A percentile compares a stretch with the other conserved stretches of the same genome.
These are phyloP conservation scores for Solanum gracilifrons DNA, from an alignment of 257 asterid species.

Conservation along the genomic window DNA sequence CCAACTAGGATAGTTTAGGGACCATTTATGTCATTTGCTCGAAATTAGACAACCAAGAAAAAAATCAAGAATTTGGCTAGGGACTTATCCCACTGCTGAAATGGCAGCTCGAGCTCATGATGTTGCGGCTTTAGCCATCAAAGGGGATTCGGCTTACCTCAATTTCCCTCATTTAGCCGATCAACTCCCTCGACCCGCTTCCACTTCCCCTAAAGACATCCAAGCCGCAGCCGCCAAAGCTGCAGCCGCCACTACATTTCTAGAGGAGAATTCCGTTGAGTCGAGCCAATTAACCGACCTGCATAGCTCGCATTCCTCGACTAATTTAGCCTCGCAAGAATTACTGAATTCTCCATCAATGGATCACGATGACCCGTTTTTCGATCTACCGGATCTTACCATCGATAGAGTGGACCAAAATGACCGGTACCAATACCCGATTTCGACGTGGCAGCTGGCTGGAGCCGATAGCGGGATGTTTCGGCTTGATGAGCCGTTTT, in stretches of 20 bases:
- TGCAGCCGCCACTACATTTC: slow-evolving; percentile 26
- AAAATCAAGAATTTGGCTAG: slow-evolving; percentile 91
- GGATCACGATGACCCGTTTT: slow-evolving; percentile 60
- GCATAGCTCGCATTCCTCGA: slow-evolving; percentile 29
- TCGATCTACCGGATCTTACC: slow-evolving; percentile 66
- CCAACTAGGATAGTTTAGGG: too few relatives aligned
- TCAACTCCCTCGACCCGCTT: slow-evolving; percentile 58
- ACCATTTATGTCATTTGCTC: too few relatives aligned
- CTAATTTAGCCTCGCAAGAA: slow-evolving; percentile 32
- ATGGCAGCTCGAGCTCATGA: slow-evolving; percentile 98
- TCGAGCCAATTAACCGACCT: slow-evolving; percentile 8
- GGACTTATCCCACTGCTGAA: slow-evolving; percentile 79
- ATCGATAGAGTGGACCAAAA: slow-evolving; percentile 13
- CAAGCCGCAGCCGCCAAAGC: slow-evolving; percentile 84
- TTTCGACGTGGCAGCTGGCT: slow-evolving; percentile 52
- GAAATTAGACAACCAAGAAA: slow-evolving; percentile 88
- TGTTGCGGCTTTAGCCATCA: slow-evolving; percentile 84
- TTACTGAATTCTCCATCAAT: slow-evolving; percentile 30
- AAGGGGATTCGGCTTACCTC: slow-evolving; percentile 65
- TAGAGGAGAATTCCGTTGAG: slow-evolving; percentile 8
- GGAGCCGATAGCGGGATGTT: slow-evolving; percentile 47
- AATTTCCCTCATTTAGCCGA: slow-evolving; percentile 69
- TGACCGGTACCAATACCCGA: slow-evolving; percentile 26
- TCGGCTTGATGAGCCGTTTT: slow-evolving; percentile 62
- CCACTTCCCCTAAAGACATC: slow-evolving; percentile 67